A percentile compares a stretch with the other conserved stretches of the same genome.
Conservation (phyloP, 2,329 filamentous ascomycete species). For the Corniculantispora saksenae region DNA sequence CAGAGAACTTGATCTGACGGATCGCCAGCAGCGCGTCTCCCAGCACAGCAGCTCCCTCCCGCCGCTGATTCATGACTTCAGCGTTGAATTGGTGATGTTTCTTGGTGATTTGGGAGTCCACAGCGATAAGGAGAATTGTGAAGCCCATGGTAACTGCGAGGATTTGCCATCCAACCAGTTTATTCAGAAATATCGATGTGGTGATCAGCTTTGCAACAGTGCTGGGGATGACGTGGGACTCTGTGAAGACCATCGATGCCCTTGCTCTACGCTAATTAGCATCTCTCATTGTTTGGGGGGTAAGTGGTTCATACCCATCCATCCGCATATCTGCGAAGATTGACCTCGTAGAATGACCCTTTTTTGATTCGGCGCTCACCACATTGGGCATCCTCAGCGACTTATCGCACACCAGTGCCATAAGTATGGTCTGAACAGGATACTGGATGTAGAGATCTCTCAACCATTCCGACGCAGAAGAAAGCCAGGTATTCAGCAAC, state of each 20-base stretch:
- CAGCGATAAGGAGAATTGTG: constrained; percentile 3
- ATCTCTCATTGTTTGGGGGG: neutral
- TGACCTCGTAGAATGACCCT: neutral
- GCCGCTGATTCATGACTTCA: neutral
- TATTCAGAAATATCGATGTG: neutral
- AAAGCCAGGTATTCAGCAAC: neutral
- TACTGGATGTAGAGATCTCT: neutral
- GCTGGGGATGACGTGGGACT: neutral
- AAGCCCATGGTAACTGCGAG: constrained; percentile 6
- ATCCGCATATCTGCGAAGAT: neutral
- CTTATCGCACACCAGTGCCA: neutral
- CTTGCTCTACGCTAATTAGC: neutral
- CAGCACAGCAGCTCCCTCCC: neutral
- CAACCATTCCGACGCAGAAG: neutral
- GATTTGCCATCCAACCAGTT: constrained; percentile 18
- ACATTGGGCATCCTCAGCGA: neutral
- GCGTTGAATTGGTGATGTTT: neutral
- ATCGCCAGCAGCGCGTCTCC: constrained; percentile 15
- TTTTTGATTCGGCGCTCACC: neutral
- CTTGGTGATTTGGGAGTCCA: constrained; percentile 3
- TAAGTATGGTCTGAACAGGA: neutral
- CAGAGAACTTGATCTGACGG: constrained; percentile 19
- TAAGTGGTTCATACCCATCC: neutral
- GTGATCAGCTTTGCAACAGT: neutral
- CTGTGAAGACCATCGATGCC: neutral